These are phyloP conservation scores for Cystobasidium tubakii DNA, from an alignment of 768 basidiomycete genomes.

Conservation along the genomic window DNA sequence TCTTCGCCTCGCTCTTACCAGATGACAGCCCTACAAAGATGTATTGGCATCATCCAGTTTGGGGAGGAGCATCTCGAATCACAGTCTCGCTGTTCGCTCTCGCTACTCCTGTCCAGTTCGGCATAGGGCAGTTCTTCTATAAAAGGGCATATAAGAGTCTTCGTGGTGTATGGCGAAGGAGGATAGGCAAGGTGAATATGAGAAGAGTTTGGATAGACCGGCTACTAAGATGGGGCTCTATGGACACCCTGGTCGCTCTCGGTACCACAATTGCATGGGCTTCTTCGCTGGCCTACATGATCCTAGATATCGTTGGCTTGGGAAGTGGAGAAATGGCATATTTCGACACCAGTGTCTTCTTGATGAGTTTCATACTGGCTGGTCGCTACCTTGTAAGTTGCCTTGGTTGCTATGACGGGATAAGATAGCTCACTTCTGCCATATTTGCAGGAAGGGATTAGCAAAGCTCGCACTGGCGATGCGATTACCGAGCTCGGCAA, in stretches of 20 bases:
- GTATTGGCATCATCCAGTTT: constrained; percentile 49
- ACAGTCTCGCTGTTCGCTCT: constrained; percentile 49
- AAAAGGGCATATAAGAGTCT: constrained; percentile 43
- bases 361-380: constrained; percentile 70
- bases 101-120: constrained; percentile 51
- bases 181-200: not conserved
- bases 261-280: constrained; percentile 69
- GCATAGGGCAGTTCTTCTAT: constrained; percentile 50
- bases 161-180: constrained; percentile 31
- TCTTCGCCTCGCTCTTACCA: constrained; percentile 66
- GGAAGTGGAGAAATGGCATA: constrained; percentile 60
- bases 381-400: constrained; percentile 50
- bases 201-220: constrained; percentile 33
- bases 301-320: constrained; percentile 54
- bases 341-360: constrained; percentile 73
- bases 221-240: constrained; percentile 71
- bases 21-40: constrained; percentile 52
- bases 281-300: constrained; percentile 65
- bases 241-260: constrained; percentile 67
- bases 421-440: too few species aligned
- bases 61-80: constrained; percentile 49
- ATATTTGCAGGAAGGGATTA: constrained; percentile 58
- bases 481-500: constrained; percentile 64
- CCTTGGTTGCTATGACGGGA: not conserved
- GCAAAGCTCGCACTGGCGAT: constrained; percentile 65